Percentiles rank a stretch among this genome's conserved stretches.
phyloP scores from a whole-genome alignment of 306 rosid genomes.

The Purshia tridentata region DNA sequence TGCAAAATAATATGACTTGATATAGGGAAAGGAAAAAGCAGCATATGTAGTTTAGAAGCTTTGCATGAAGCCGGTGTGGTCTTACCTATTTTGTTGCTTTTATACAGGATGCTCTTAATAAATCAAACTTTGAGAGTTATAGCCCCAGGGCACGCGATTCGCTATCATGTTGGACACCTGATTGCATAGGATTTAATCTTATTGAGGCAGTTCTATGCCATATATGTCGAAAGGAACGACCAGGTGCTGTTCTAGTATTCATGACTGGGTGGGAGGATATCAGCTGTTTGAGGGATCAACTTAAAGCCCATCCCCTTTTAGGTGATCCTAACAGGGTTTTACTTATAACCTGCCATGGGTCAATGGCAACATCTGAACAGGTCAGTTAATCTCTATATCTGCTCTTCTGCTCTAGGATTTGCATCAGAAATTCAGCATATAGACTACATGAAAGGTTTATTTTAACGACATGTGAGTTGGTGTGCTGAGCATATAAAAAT shows the following conservation, averaged over 20 bases:
- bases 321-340: conserved; percentile 96
- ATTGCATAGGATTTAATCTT: conserved; percentile 90
- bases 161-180: conserved; percentile 80
- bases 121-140: conserved; percentile 74
- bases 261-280: conserved; percentile 99
- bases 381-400: conserved; percentile 40
- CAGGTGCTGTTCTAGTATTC: conserved; percentile 92
- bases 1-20: background rate
- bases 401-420: background rate
- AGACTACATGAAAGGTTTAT: background rate
- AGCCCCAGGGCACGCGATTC: conserved; percentile 85
- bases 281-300: conserved; percentile 86
- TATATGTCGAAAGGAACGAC: conserved; percentile 90
- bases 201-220: conserved; percentile 95
- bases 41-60: conserved; percentile 22
- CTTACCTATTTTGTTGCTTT: conserved; percentile 28
- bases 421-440: background rate
- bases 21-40: background rate
- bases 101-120: conserved; percentile 81
- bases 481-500: background rate
- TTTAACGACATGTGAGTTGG: background rate
- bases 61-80: conserved; percentile 11
- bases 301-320: conserved; percentile 90
- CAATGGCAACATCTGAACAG: conserved; percentile 98
- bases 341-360: conserved; percentile 93